A percentile compares a stretch with the other conserved stretches of the same genome.
Evolutionary conservation across 352 stramenopile species (phyloP).

Genomic region (Pythium vanterpoolii): DNA sequence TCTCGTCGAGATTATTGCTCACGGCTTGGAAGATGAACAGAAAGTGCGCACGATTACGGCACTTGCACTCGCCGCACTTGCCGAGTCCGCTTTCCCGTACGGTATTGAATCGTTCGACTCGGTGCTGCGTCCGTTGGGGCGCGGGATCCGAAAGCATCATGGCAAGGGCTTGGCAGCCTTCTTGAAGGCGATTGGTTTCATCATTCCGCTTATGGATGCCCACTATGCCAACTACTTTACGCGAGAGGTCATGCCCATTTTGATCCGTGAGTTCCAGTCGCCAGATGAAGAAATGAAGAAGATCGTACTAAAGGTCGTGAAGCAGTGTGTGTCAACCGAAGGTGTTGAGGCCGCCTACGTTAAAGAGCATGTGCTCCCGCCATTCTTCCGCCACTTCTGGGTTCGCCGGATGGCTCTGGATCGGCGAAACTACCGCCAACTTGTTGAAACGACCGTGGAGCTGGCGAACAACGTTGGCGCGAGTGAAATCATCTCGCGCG

Average conservation of each 20-base stretch:
- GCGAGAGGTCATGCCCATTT: conserved; percentile 98
- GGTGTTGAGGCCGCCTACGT: conserved; percentile 98
- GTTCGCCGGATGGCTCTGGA: conserved; percentile 98
- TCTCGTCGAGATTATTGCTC: conserved; percentile 97
- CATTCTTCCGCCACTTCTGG: conserved; percentile 99
- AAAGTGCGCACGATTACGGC: conserved; percentile 99
- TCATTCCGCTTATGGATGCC: conserved; percentile 99
- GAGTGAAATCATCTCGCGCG: conserved; percentile 96
- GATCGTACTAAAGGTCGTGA: conserved; percentile 95
- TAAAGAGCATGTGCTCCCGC: conserved; percentile 96
- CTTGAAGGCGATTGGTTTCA: conserved; percentile 98
- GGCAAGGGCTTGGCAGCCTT: conserved; percentile 98
- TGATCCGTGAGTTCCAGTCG: conserved; percentile 98
- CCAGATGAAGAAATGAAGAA: conserved; percentile 99
- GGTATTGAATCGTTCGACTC: conserved; percentile 99
- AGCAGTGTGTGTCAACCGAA: conserved; percentile 98
- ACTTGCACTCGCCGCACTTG: conserved; percentile 95
- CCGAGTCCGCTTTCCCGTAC: conserved; percentile 98
- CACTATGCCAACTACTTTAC: conserved; percentile 99
- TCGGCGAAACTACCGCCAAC: conserved; percentile 96
- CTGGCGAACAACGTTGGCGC: conserved; percentile 99
- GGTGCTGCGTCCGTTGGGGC: conserved; percentile 96
- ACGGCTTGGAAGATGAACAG: conserved; percentile 97
- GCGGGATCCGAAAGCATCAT: conserved; percentile 96
- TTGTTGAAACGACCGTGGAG: conserved; percentile 99